Percentiles rank a stretch among this genome's conserved stretches.
phyloP scores from a whole-genome alignment of 768 basidiomycete species.

The Termitomyces sp. region DNA sequence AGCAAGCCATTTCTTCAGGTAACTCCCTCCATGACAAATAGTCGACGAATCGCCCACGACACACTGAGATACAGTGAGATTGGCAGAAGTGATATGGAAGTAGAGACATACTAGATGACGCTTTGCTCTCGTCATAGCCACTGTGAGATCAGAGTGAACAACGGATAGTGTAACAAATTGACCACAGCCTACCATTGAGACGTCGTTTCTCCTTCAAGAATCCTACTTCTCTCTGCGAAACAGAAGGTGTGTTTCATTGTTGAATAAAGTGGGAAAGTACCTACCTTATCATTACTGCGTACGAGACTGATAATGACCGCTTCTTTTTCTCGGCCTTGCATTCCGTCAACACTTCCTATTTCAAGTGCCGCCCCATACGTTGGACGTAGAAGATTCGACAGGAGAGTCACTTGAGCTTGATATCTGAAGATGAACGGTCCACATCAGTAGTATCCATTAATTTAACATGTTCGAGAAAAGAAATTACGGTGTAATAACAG shows the following conservation, averaged over 20 bases:
- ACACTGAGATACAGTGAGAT: slow-evolving; percentile 44
- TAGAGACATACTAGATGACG: slow-evolving; percentile 67
- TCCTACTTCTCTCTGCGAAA: slow-evolving; percentile 74
- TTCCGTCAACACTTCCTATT: slow-evolving; percentile 93
- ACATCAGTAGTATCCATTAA: neutral
- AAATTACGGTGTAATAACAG: slow-evolving; percentile 75
- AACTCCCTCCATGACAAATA: slow-evolving; percentile 76
- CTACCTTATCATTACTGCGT: slow-evolving; percentile 80
- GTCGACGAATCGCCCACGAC: slow-evolving; percentile 93
- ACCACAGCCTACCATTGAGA: slow-evolving; percentile 61
- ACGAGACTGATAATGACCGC: slow-evolving; percentile 91
- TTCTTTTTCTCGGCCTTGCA: slow-evolving; percentile 97
- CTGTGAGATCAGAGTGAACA: slow-evolving; percentile 27
- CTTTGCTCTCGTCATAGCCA: slow-evolving; percentile 90
- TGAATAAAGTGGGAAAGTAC: slow-evolving; percentile 6
- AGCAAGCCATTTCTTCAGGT: slow-evolving; percentile 83
- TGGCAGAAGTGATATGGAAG: neutral
- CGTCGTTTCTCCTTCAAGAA: slow-evolving; percentile 92
- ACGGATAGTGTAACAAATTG: neutral
- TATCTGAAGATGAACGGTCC: slow-evolving; percentile 48
- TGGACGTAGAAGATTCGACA: slow-evolving; percentile 72
- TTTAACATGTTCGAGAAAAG: neutral
- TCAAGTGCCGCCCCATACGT: slow-evolving; percentile 68
- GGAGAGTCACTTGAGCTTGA: slow-evolving; percentile 87
- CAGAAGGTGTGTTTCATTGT: neutral